Percentiles rank a stretch among this genome's conserved stretches.
Evolutionary conservation across 257 asterid genomes (phyloP).

Genomic region (Ajuga chamaepitys): DNA sequence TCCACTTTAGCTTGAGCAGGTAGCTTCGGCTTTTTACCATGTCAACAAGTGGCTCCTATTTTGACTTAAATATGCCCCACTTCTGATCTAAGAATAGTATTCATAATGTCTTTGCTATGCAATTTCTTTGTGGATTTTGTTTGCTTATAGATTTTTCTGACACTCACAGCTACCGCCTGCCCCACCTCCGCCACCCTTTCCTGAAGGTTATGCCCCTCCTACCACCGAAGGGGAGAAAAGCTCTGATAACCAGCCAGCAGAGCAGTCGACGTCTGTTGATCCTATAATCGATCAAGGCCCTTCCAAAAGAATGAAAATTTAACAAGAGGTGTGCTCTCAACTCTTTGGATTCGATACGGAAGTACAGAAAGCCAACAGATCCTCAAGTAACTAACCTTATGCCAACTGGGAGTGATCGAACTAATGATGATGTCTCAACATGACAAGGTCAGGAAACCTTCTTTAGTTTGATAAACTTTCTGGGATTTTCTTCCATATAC

Average conservation of each 20-base stretch:
- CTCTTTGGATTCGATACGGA: neutral
- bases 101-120: neutral
- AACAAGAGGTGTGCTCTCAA: constrained; percentile 1
- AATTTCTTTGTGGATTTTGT: neutral
- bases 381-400: neutral
- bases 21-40: too few species aligned
- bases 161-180: constrained; percentile 69
- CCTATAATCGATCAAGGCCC: constrained; percentile 97
- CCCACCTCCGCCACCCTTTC: constrained; percentile 85
- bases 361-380: neutral
- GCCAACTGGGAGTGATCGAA: neutral
- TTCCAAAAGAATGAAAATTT: constrained; percentile 71
- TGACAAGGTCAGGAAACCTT: neutral
- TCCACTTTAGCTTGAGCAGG: too few species aligned
- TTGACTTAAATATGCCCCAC: too few species aligned
- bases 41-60: too few species aligned
- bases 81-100: neutral
- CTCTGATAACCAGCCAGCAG: constrained; percentile 53
- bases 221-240: constrained; percentile 58
- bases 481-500: too few species aligned
- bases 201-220: constrained; percentile 71
- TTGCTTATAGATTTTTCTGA: neutral
- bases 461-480: neutral
- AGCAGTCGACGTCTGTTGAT: constrained; percentile 46
- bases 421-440: too few species aligned